Percentiles rank a stretch among this genome's conserved stretches.
Conservation (phyloP, 148 eudicot species). For the Limonium bicolor region DNA sequence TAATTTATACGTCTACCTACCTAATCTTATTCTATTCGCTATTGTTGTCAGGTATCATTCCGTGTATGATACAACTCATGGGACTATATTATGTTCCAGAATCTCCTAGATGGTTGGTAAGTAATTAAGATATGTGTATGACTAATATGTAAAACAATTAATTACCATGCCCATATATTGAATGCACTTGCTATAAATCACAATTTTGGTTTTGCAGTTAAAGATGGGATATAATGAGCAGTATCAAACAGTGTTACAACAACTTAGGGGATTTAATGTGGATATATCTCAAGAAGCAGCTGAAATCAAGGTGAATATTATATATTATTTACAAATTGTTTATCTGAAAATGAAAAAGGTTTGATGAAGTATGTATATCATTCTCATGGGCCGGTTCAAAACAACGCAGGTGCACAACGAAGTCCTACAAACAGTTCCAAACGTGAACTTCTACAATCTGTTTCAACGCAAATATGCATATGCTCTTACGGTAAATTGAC, state of each 20-base stretch:
- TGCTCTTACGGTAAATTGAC: conserved; percentile 25
- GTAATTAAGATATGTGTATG: background rate
- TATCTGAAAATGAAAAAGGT: background rate
- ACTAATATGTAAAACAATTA: background rate
- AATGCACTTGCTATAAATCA: background rate
- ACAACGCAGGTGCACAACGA: conserved; percentile 25
- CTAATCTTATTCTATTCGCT: background rate
- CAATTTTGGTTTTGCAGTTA: background rate
- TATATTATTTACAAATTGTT: background rate
- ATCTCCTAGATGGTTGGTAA: conserved; percentile 1
- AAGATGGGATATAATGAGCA: background rate
- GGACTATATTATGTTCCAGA: background rate
- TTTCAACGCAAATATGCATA: conserved; percentile 36
- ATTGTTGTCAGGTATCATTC: background rate
- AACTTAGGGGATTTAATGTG: conserved; percentile 3
- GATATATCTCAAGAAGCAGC: conserved; percentile 4
- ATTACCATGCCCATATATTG: background rate
- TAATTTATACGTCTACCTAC: background rate
- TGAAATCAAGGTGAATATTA: background rate
- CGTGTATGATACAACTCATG: background rate
- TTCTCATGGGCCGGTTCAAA: background rate
- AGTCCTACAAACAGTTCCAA: conserved; percentile 15
- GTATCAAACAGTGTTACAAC: background rate
- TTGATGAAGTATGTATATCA: too few relatives aligned
- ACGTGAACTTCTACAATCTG: conserved; percentile 18